A percentile compares a stretch with the other conserved stretches of the same genome.
phyloP scores from a whole-genome alignment of 352 stramenopile species.

The Aphanomyces euteiches region DNA sequence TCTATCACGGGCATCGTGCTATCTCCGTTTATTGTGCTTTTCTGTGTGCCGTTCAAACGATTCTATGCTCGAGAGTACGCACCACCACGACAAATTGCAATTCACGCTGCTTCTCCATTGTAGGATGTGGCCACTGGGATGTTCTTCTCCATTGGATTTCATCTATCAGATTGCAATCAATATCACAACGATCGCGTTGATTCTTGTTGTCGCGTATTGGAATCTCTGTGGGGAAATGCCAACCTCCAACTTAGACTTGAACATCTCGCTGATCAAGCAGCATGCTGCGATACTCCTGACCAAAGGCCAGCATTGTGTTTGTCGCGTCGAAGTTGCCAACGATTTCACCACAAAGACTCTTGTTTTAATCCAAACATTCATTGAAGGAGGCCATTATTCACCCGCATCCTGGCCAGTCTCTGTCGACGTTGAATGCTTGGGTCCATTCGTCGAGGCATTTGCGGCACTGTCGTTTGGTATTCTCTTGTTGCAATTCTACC shows the following conservation, averaged over 20 bases:
- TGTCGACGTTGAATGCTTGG: conserved; percentile 42
- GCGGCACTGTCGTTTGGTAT: conserved; percentile 43
- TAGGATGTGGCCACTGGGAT: conserved; percentile 71
- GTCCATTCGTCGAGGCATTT: conserved; percentile 43
- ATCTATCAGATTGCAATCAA: conserved; percentile 45
- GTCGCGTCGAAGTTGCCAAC: not conserved
- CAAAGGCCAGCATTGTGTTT: not conserved
- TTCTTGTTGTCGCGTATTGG: conserved; percentile 41
- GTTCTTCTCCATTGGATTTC: conserved; percentile 50
- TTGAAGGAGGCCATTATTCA: not conserved
- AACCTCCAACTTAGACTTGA: not conserved
- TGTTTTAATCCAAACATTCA: not conserved
- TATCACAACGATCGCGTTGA: conserved; percentile 45
- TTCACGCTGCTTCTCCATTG: not conserved
- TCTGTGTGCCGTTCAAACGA: conserved; percentile 46
- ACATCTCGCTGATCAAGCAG: not conserved
- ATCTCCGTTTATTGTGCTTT: conserved; percentile 57
- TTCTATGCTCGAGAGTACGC: conserved; percentile 50
- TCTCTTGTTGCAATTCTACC: conserved; percentile 56
- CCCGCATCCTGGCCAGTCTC: not conserved
- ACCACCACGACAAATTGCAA: not conserved
- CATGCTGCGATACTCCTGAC: not conserved
- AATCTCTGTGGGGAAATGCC: conserved; percentile 40
- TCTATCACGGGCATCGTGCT: conserved; percentile 49
- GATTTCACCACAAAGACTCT: not conserved